phyloP scores from a whole-genome alignment of 1,284 basidiomycete genomes.

The Cryptococcus maquisensis region DNA sequence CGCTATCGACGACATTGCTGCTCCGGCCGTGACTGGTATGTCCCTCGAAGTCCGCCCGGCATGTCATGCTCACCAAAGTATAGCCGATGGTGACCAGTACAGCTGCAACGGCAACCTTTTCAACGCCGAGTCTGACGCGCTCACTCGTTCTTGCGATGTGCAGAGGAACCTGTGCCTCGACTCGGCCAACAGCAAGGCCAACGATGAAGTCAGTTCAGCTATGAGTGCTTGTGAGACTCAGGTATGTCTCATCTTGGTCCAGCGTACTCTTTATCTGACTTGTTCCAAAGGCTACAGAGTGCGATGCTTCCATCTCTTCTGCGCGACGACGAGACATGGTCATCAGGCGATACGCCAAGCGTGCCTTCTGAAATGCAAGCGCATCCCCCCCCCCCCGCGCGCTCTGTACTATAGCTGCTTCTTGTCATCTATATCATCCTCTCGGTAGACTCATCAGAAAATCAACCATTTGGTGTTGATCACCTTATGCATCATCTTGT shows the following conservation, averaged over 20 bases:
- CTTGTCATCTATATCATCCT: background rate
- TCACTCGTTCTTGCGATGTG: constrained; percentile 26
- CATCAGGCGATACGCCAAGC: background rate
- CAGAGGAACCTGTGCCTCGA: constrained; percentile 12
- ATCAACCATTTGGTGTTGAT: background rate
- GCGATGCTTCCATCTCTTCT: background rate
- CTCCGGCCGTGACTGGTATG: constrained; percentile 13
- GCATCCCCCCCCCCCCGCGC: background rate
- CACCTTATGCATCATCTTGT: background rate
- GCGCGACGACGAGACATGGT: background rate
- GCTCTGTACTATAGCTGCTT: background rate
- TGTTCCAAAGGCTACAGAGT: background rate
- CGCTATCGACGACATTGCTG: constrained; percentile 12
- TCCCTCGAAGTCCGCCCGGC: background rate
- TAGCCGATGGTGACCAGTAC: constrained; percentile 3
- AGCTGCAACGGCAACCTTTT: constrained; percentile 12
- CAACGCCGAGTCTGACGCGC: constrained; percentile 30
- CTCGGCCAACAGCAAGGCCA: background rate
- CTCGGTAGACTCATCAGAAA: background rate
- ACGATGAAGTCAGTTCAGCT: background rate
- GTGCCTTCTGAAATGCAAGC: background rate
- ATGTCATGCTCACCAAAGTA: background rate
- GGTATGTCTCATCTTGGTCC: background rate
- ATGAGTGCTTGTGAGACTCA: background rate
- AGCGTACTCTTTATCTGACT: background rate